Evolutionary conservation across 2,329 filamentous ascomycete genomes (phyloP), one percentile per base, ranked within the genome.

Genomic region (Trichoderma semiorbis): DNA sequence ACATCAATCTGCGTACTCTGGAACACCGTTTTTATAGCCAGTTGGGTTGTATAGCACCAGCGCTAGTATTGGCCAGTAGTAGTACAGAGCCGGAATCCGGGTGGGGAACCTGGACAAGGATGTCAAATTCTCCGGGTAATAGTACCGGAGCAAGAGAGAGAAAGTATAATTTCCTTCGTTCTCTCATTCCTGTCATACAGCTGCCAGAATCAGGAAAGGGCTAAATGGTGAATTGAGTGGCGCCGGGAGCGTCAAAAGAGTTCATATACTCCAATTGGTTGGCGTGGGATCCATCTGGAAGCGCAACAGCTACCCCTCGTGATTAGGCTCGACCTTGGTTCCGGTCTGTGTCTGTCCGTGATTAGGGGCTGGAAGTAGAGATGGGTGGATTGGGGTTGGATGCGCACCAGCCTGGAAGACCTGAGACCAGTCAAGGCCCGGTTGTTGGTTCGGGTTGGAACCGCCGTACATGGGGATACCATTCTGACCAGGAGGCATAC

Each of bases 401-500:
- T 91, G 88, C 84, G 88, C 86, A 87, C 90, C 90, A 84, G 90
- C 83, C 84, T 91, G 91, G 85, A 93, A 93, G 89, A 94, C 92
- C 80, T 91, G 88, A 79, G 91, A 88, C 92, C 92, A 94, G 84
- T 93, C 91, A 84, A 92, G 84, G 84, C 87, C 83, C 80, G 86
- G 84, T 83, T 88, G 85, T 83, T 90, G 88, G 81, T 87, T 86
- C 82, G 86, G 83, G 82, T 87, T 87, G 76, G 88, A 87, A 79
- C 84, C 85, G 78, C 84, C 85, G 81, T 89, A 89, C 84, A 90
- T 89, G 74, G 87, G 86, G 85, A 90, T 87, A 79, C 88, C 89
- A 78, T 89, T 90, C 82, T 90, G 87, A 78, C 83, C 84, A 76
- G 85, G 87, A 71, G 87, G 86, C 87, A 91, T 87, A 82, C 84